Evolutionary conservation across 2,329 filamentous ascomycete species (phyloP).

Genomic region (Hawksworthiomyces lignivorus): DNA sequence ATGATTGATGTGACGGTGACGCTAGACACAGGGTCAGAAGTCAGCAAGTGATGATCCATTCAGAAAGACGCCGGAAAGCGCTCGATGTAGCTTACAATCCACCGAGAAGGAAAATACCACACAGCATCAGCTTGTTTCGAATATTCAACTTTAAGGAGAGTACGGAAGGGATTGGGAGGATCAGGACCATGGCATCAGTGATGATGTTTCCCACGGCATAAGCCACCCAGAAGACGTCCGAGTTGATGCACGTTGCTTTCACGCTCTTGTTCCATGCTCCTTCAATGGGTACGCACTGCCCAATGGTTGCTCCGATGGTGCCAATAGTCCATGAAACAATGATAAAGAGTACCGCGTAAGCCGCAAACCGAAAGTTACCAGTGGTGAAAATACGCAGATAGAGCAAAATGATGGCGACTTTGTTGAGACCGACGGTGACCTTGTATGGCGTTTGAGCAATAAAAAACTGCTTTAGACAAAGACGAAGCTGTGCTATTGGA

Average conservation of each 20-base stretch:
- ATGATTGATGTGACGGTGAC: slow-evolving; percentile 10
- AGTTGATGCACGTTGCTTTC: slow-evolving; percentile 35
- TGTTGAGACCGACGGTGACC: slow-evolving; percentile 44
- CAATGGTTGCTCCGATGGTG: slow-evolving; percentile 37
- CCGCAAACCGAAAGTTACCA: slow-evolving; percentile 35
- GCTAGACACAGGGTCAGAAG: slow-evolving; percentile 1
- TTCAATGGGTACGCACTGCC: slow-evolving; percentile 41
- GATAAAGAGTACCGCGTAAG: slow-evolving; percentile 32
- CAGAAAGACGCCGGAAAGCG: background rate
- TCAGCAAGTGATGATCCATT: background rate
- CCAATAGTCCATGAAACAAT: slow-evolving; percentile 38
- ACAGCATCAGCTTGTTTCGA: slow-evolving; percentile 32
- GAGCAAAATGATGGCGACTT: slow-evolving; percentile 43
- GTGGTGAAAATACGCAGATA: slow-evolving; percentile 47
- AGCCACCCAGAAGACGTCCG: slow-evolving; percentile 40
- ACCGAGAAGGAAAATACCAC: slow-evolving; percentile 34
- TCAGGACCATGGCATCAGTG: slow-evolving; percentile 37
- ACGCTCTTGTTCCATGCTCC: slow-evolving; percentile 37
- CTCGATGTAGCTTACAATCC: slow-evolving; percentile 27
- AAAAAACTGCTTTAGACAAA: slow-evolving; percentile 31
- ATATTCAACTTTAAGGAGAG: slow-evolving; percentile 35
- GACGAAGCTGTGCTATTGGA: background rate
- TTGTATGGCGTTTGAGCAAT: slow-evolving; percentile 47
- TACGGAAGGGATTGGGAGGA: slow-evolving; percentile 39
- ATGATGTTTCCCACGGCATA: slow-evolving; percentile 40